These are phyloP conservation scores for Aspergillus flavus DNA, from an alignment of 2,329 filamentous ascomycete genomes.

Conservation along the genomic window DNA sequence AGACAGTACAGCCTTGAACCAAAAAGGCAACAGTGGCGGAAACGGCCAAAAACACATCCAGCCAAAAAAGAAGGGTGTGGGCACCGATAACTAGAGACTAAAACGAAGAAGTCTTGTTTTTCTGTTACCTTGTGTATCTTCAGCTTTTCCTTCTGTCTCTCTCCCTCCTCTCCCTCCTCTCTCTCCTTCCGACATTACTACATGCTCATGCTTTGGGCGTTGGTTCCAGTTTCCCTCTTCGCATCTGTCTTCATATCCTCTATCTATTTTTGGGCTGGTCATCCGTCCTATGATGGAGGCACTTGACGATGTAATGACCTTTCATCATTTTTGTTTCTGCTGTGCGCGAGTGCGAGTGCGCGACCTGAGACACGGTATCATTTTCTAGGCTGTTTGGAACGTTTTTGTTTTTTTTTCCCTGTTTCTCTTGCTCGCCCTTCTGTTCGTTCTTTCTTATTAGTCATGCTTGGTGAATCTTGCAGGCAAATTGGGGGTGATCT, in stretches of 20 bases:
- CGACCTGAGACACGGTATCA: not conserved
- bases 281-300: constrained; percentile 15
- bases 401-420: constrained; percentile 9
- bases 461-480: not conserved
- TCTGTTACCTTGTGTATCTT: constrained; percentile 6
- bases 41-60: constrained; percentile 39
- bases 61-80: constrained; percentile 44
- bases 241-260: constrained; percentile 15
- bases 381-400: constrained; percentile 7
- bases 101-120: constrained; percentile 12
- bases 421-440: not conserved
- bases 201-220: not conserved
- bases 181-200: not conserved
- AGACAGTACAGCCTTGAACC: constrained; percentile 19
- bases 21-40: constrained; percentile 21
- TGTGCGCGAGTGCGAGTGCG: not conserved
- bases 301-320: constrained; percentile 38
- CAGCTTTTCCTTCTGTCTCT: constrained; percentile 11
- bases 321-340: not conserved
- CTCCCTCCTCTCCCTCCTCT: constrained; percentile 16
- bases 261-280: constrained; percentile 9
- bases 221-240: constrained; percentile 14
- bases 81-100: constrained; percentile 31
- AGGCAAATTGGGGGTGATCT: not conserved
- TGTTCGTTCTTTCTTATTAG: not conserved